Evolutionary conservation across 345 rosid genomes (phyloP), one percentile per base, ranked within the genome.

Genomic region (Eucalyptus coolabah): DNA sequence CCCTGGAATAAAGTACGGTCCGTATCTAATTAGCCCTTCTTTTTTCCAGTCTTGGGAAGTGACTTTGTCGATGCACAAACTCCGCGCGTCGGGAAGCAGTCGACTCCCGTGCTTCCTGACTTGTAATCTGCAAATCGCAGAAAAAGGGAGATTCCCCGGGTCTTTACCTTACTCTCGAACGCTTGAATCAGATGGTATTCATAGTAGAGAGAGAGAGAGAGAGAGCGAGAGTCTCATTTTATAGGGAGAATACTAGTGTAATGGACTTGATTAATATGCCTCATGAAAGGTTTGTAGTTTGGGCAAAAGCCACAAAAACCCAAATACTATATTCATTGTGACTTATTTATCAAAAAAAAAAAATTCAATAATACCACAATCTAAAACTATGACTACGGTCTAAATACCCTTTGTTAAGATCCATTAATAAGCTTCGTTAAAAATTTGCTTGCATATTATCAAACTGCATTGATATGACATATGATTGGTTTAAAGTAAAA

Each of bases 401-500:
- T 53, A 21, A 53, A 23, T 56, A 3, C 30, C 63, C 13, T 56
- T 24, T 23, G 11, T 54, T 4, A 54, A 54, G 59, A 54, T 24
- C 63, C 30, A 5, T 56, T 24, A 24, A 56, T 24, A 24, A 56
- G 13, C 63, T 24, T 6, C 1, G 3, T 24, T 56, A 24, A 9
- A 56, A 24, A 23, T 1, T 56, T 56, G 1, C 63, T 0, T 4
- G 6, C 13, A 24, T 56, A 4, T 9, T 23, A 24, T 24, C 63
- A 56, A 56, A 56, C 3, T 23, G 3, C 6, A 3, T 56, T 56
- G 63, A 56, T 30, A 4, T 24, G 63, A 56, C 12, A 9, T 3
- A 9, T 1, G 0, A 0, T 1, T 24, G 13, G 2, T 23, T 56
- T 24, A 56, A 56, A 56, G 3, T 56, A 10, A 9, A 56, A 56